These are phyloP conservation scores for Entomortierella beljakovae DNA, from an alignment of 192 early-diverging fungal species.

Conservation along the genomic window DNA sequence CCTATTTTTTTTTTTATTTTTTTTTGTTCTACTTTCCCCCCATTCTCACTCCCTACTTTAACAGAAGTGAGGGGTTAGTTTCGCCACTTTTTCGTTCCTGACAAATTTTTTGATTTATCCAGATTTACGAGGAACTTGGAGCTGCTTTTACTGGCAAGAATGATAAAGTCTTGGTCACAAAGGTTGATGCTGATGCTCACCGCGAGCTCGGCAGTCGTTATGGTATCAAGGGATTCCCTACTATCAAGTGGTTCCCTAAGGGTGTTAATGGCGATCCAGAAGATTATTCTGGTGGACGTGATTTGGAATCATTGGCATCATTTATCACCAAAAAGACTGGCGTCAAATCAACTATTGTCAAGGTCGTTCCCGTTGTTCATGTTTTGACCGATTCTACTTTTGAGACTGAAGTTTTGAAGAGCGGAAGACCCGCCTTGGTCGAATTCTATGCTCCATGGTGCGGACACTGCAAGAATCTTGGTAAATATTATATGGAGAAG, in stretches of 20 bases:
- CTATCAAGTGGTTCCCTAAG: conserved; percentile 95
- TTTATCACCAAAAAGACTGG: conserved; percentile 90
- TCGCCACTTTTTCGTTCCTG: background rate
- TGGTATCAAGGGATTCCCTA: conserved; percentile 88
- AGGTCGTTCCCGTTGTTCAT: conserved; percentile 71
- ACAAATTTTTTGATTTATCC: background rate
- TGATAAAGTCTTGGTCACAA: conserved; percentile 88
- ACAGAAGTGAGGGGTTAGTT: background rate
- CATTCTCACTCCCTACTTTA: conserved; percentile 2
- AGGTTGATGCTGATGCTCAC: conserved; percentile 88
- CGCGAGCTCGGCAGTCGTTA: conserved; percentile 83
- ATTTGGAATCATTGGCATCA: conserved; percentile 76
- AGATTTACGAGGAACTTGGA: conserved; percentile 85
- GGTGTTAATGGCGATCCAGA: conserved; percentile 76
- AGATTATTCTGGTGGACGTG: conserved; percentile 87
- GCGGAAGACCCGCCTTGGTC: conserved; percentile 83
- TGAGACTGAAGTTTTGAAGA: conserved; percentile 77
- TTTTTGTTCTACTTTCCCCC: background rate
- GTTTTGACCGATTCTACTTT: conserved; percentile 82
- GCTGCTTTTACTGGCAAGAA: conserved; percentile 78
- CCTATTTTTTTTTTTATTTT: background rate
- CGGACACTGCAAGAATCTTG: conserved; percentile 80
- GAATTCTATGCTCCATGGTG: conserved; percentile 98
- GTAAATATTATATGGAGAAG: conserved; percentile 31
- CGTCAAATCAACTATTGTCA: conserved; percentile 77